phyloP scores from a whole-genome alignment of 2,329 filamentous ascomycete genomes.

The Penicillium italicum region DNA sequence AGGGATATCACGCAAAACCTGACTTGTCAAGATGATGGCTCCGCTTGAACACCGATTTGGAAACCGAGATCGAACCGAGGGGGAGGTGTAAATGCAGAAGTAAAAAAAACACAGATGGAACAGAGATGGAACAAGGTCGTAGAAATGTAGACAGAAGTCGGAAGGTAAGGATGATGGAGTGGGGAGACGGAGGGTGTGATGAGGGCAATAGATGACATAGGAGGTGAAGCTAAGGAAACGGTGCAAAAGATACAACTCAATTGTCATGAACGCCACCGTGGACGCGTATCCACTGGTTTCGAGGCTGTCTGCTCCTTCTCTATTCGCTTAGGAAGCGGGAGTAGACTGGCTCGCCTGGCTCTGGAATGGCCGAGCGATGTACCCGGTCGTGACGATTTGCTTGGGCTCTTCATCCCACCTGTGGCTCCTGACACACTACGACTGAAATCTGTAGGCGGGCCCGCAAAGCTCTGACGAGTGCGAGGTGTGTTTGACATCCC shows the following conservation, averaged over 20 bases:
- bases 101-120: conserved; percentile 6
- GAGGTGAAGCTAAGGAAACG: background rate
- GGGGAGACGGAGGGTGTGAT: background rate
- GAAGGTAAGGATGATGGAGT: background rate
- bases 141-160: conserved; percentile 2
- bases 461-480: conserved; percentile 40
- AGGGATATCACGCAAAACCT: conserved; percentile 28
- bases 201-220: background rate
- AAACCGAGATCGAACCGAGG: background rate
- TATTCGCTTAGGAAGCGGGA: conserved; percentile 37
- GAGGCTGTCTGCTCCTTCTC: conserved; percentile 28
- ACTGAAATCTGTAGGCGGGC: conserved; percentile 26
- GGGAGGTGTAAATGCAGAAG: conserved; percentile 13
- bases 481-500: conserved; percentile 32
- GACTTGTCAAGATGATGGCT: conserved; percentile 19
- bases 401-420: conserved; percentile 25
- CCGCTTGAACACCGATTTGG: background rate
- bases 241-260: background rate
- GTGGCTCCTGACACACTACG: conserved; percentile 27
- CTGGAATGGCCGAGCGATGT: conserved; percentile 40
- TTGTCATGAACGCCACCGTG: conserved; percentile 35
- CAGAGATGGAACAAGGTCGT: conserved; percentile 11
- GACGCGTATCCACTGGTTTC: conserved; percentile 32
- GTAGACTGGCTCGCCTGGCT: conserved; percentile 39
- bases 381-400: conserved; percentile 34